A percentile compares a stretch with the other conserved stretches of the same genome.
These are phyloP conservation scores for Pueraria montana DNA, from an alignment of 306 rosid species.

Conservation along the genomic window DNA sequence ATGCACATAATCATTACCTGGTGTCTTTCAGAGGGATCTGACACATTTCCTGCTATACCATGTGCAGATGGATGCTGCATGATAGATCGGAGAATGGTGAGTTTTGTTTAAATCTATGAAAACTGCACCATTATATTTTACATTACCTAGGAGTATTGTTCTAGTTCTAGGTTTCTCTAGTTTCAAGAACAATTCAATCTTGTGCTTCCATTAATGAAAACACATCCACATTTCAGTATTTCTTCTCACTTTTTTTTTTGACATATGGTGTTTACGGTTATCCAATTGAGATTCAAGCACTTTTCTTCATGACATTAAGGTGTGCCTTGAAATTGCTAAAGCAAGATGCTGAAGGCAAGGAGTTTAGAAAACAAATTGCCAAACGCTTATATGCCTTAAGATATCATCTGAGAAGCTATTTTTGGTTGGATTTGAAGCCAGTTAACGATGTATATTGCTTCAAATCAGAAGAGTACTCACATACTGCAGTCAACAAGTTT, in stretches of 20 bases:
- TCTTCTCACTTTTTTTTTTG: not conserved
- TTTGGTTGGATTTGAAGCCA: constrained; percentile 88
- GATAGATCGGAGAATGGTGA: constrained; percentile 93
- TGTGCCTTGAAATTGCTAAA: constrained; percentile 82
- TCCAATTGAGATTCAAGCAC: constrained; percentile 93
- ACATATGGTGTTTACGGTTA: constrained; percentile 80
- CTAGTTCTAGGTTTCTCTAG: too few species aligned
- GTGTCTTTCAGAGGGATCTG: constrained; percentile 87
- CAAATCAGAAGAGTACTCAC: constrained; percentile 93
- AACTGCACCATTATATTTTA: constrained; percentile 19
- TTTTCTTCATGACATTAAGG: constrained; percentile 93
- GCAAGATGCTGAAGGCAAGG: constrained; percentile 83
- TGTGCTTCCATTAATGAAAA: not conserved
- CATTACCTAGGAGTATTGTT: not conserved
- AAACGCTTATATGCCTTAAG: constrained; percentile 85
- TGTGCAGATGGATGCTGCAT: constrained; percentile 93
- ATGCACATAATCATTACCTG: constrained; percentile 79
- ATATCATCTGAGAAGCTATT: constrained; percentile 87
- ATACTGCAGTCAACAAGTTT: constrained; percentile 91
- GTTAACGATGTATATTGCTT: constrained; percentile 83
- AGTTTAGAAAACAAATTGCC: constrained; percentile 65
- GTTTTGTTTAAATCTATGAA: constrained; percentile 37
- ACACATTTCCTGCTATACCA: constrained; percentile 82
- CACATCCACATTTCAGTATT: not conserved
- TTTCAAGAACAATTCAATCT: too few species aligned